These are phyloP conservation scores for Mortierella alpina DNA, from an alignment of 192 early-diverging fungal species.

Conservation along the genomic window DNA sequence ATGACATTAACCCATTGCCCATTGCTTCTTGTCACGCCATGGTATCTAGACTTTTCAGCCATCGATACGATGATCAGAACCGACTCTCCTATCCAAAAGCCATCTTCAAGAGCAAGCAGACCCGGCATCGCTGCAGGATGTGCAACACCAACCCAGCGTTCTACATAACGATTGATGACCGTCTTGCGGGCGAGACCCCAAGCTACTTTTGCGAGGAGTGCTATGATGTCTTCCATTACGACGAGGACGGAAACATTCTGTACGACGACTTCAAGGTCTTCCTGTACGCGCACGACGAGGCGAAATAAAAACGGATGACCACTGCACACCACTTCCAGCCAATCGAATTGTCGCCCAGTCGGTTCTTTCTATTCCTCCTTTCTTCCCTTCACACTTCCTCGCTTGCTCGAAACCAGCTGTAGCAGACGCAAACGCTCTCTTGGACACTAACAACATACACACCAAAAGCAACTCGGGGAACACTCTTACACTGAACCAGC, in stretches of 20 bases:
- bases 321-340: not conserved
- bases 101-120: constrained; percentile 63
- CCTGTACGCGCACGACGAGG: constrained; percentile 8
- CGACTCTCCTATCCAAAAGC: constrained; percentile 63
- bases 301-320: not conserved
- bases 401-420: not conserved
- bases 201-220: constrained; percentile 79
- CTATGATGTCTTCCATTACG: constrained; percentile 78
- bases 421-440: not conserved
- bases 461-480: not conserved
- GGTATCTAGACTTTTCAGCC: constrained; percentile 17
- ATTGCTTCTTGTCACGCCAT: not conserved
- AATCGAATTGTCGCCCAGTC: no score
- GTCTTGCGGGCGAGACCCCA: constrained; percentile 73
- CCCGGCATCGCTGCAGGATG: constrained; percentile 71
- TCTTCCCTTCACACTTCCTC: not conserved
- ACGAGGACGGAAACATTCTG: constrained; percentile 62
- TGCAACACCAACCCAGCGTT: constrained; percentile 69
- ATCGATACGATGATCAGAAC: constrained; percentile 62
- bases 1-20: not conserved
- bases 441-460: not conserved
- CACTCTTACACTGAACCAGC: not conserved
- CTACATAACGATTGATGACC: constrained; percentile 77
- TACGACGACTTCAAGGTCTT: constrained; percentile 61
- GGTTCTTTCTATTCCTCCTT: not conserved